Evolutionary conservation across 1,284 basidiomycete species (phyloP), one percentile per base, ranked within the genome.

Genomic region (Psilocybe mexicana): DNA sequence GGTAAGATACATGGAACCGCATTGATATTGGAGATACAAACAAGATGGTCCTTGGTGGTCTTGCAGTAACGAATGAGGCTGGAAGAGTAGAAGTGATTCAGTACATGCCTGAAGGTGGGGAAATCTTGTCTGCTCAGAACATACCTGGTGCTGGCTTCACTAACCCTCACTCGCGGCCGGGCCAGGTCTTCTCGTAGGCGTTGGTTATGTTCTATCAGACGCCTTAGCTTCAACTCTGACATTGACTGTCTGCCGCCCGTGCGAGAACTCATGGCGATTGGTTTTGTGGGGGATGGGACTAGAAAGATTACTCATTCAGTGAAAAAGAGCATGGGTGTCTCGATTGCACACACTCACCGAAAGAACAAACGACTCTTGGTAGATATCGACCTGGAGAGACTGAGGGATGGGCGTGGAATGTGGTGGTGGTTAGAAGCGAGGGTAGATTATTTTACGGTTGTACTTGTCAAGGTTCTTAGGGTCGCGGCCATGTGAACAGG

Each of bases 151-250:
- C 88, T 91, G 49, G 96, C 96, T 74, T 98, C 95, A 68, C 92
- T 94, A 38, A 98, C 93, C 66, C 88, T 84, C 62, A 96, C 86
- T 66, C 96, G 79, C 33, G 94, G 95, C 63, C 96, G 78, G 45
- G 92, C 88, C 57, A 98, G 79, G 72, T 98, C 96, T 75, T 98
- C 96, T 67, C 88, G 79, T 64, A 98, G 78, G 57, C 96, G 84
- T 72, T 91, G 87, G 72, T 98, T 98, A 77, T 98, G 94, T 76
- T 98, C 96, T 55, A 91, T 86, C 63, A 98, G 79, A 57, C 96
- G 84, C 46, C 96, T 85, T 61, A 98, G 90, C 83, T 97, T 97
- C 72, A 98, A 87, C 82, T 98, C 96, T 52, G 92, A 93, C 94
- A 98, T 96, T 64, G 90, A 89, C 74, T 92, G 91, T 58, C 75